Conservation (phyloP, 257 asterid species). For the Capsicum pubescens region DNA sequence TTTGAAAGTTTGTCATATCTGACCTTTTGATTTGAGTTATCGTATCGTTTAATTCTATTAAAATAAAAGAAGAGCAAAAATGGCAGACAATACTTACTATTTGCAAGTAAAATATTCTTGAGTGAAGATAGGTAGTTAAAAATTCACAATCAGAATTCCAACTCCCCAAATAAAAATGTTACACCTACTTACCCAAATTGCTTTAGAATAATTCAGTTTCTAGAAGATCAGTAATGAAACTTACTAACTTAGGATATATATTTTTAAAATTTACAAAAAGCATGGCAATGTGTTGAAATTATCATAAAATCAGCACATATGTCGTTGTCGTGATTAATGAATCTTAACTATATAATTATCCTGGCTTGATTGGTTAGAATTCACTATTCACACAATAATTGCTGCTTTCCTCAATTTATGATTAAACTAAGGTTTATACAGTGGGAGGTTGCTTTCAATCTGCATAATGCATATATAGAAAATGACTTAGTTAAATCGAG, state of each 20-base stretch:
- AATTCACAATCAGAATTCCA: too few relatives aligned
- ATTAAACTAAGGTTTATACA: neutral
- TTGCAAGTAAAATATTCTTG: neutral
- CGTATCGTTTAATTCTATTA: neutral
- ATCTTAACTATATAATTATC: neutral
- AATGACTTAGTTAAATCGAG: neutral
- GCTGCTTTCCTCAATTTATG: neutral
- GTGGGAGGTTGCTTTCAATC: neutral
- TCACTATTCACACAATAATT: conserved; percentile 1
- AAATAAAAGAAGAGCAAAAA: too few relatives aligned
- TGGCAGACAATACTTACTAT: neutral
- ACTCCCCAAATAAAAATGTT: too few relatives aligned
- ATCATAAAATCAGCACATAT: neutral
- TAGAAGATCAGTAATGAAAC: too few relatives aligned
- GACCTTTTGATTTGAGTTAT: neutral
- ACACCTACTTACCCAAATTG: too few relatives aligned
- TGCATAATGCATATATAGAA: neutral
- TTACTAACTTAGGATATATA: too few relatives aligned
- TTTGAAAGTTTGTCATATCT: neutral
- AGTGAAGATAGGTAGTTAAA: too few relatives aligned
- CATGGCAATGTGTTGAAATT: neutral
- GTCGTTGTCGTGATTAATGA: neutral
- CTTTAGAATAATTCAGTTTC: too few relatives aligned
- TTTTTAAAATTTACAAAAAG: neutral
- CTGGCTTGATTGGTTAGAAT: neutral